Base-by-base conservation (phyloP, 192 early-diverging fungal genomes). In the Podila clonocystis region DNA sequence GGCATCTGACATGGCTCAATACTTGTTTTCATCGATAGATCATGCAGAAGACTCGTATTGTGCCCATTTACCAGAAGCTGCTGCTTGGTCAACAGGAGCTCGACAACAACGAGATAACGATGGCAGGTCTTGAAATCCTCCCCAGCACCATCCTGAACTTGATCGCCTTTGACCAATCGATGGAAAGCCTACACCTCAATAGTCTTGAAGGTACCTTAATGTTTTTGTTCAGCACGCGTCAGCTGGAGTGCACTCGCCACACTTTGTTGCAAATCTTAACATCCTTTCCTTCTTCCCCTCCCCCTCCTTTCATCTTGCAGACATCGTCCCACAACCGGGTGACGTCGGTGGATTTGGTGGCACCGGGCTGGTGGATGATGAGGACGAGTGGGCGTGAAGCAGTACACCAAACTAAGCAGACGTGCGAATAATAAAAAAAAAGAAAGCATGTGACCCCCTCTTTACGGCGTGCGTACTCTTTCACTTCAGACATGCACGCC, bases 61-160 rank as follows among this genome's bases (percentile, higher is more conserved):
- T 75, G 2, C 72, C 82, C 19, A 41, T 83, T 9, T 83, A 72
- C 50, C 82, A 83, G 49, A 73, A 65, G 34, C 74, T 83, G 28
- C 9, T 83, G 9, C 33, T 67, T 33, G 65, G 59, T 9, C 26
- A 63, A 17, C 28, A 15, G 2, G 82, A 83, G 33, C 61, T 83
- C 36, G 82, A 76, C 20, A 61, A 68, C 8, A 76, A 83, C 57
- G 65, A 83, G 5, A 50, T 2, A 13, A 83, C 82, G 7, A 72
- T 83, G 3, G 74, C 50, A 7, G 68, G 71, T 4, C 55, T 76
- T 7, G 74, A 68, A n/a, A 67, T 83, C 19, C 64, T 67, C 13
- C 82, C 82, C 15, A 63, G 59, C 20, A 59, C 74, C 31, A 48
- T 65, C n/a, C 29, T 83, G 36, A 59, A 72, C 33, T 22, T 83